These are phyloP conservation scores for Fusarium nodosum DNA, from an alignment of 2,329 filamentous ascomycete species.

Conservation along the genomic window DNA sequence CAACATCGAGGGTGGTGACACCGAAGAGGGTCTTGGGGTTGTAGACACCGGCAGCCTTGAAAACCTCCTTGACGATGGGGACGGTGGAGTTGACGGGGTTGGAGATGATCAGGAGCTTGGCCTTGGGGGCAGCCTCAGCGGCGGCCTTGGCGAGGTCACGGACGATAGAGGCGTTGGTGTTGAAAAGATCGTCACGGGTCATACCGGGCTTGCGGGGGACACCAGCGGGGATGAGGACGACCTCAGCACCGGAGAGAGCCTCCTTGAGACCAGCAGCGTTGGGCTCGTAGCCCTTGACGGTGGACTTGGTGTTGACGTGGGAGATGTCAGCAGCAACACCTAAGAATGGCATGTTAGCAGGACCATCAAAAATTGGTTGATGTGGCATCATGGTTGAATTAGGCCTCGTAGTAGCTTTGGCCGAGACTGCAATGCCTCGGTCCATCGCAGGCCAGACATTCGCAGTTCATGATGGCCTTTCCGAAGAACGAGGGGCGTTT, in stretches of 20 bases:
- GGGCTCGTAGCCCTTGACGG: slow-evolving; percentile 89
- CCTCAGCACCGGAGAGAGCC: slow-evolving; percentile 87
- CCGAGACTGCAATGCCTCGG: too few species aligned
- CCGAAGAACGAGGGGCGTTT: too few species aligned
- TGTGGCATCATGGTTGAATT: too few species aligned
- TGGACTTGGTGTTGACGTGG: slow-evolving; percentile 99
- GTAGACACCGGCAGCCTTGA: slow-evolving; percentile 96
- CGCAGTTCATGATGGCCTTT: too few species aligned
- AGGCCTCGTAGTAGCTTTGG: too few species aligned
- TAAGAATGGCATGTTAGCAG: too few species aligned
- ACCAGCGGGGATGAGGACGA: slow-evolving; percentile 97
- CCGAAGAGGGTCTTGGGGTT: slow-evolving; percentile 99
- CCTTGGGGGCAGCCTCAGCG: slow-evolving; percentile 88
- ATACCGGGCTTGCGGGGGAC: slow-evolving; percentile 99
- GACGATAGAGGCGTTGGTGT: slow-evolving; percentile 99
- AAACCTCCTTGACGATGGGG: slow-evolving; percentile 96
- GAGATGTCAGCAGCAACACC: slow-evolving; percentile 97
- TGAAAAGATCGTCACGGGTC: slow-evolving; percentile 99
- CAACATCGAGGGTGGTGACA: slow-evolving; percentile 98
- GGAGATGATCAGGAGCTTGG: slow-evolving; percentile 96
- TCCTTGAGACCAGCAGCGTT: slow-evolving; percentile 80
- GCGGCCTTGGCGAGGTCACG: slow-evolving; percentile 96
- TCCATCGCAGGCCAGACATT: too few species aligned
- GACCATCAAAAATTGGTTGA: too few species aligned
- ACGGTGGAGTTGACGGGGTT: slow-evolving; percentile 99